Evolutionary conservation across 441 rosid species (phyloP), one percentile per base, ranked within the genome.

Genomic region (Geranium incanum): DNA sequence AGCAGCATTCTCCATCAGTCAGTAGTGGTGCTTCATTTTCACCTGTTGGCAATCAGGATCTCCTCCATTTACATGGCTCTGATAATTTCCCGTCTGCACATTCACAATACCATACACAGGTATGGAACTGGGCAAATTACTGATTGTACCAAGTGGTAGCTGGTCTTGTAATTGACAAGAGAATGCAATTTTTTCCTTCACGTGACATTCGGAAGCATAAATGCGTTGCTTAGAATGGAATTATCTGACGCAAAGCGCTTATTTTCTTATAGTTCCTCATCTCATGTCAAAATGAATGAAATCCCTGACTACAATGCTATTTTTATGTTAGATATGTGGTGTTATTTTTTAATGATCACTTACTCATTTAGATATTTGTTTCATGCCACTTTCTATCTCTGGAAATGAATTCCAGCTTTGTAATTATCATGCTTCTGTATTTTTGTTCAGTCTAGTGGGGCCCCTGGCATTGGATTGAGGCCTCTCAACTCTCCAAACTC

Each of bases 31-130:
- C 84, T 68, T 84, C 97, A 69, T 90, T 80, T 81, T 78, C 92
- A 62, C 45, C 88, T n/a, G 86, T 79, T 71, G 88, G 88, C 86
- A 87, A 79, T 79, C 92, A 84, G 78, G 91, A 90, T 72, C 86
- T 83, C 81, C 84, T 88, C 76, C 91, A 77, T 78, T 71, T 86
- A 19, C 86, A 92, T 81, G 92, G 88, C 66, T 83, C 97, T 37
- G 96, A 92, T 79, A 81, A 90, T 75, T 94, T 90, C 80, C 83
- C 90, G 64, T 85, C 95, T 68, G 86, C 96, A 28, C 89, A 87
- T 84, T 85, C 90, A 19, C 70, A 82, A 59, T 91, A 90, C 78
- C 95, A 91, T 72, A 86, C 96, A 18, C 98, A 94, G 98, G 98
- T 91, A 48, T 84, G 68, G 70, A 77, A 60, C 23, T 50, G 59